phyloP scores from a whole-genome alignment of 345 rosid genomes.

The Cardamine chenopodiifolia region DNA sequence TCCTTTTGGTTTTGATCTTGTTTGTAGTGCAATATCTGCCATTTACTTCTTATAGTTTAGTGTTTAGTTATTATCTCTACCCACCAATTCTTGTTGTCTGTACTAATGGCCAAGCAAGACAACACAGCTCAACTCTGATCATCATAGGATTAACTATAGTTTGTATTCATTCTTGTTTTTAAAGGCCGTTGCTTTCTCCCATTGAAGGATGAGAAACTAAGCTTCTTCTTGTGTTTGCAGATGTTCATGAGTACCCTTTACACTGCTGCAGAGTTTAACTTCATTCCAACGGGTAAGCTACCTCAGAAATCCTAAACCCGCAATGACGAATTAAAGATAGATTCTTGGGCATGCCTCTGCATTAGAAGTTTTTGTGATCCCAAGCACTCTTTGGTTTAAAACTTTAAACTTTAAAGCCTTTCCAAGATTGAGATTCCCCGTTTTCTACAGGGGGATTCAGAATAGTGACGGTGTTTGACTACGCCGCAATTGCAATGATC shows the following conservation, averaged over 20 bases:
- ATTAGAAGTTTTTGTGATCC: conserved; percentile 10
- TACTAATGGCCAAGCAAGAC: background rate
- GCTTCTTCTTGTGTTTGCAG: conserved; percentile 46
- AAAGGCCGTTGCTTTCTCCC: background rate
- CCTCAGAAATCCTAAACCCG: conserved; percentile 11
- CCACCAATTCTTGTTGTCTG: background rate
- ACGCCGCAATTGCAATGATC: conserved; percentile 54
- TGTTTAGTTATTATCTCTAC: conserved; percentile 3
- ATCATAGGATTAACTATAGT: background rate
- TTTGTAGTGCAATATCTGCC: background rate
- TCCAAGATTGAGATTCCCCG: background rate
- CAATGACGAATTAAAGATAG: conserved; percentile 12
- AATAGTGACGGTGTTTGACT: conserved; percentile 63
- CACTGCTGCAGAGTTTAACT: conserved; percentile 65
- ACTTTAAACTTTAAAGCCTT: no score
- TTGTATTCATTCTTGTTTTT: background rate
- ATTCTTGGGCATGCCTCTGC: background rate
- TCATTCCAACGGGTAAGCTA: conserved; percentile 68
- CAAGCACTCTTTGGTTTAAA: background rate
- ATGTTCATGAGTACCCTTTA: conserved; percentile 64
- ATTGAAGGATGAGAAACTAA: conserved; percentile 8
- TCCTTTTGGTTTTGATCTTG: background rate
- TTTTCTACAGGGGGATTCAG: conserved; percentile 56
- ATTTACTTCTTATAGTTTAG: background rate
- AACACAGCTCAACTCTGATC: conserved; percentile 1